Base-by-base conservation (phyloP, 805 yeast genomes). In the Candida piceae region DNA sequence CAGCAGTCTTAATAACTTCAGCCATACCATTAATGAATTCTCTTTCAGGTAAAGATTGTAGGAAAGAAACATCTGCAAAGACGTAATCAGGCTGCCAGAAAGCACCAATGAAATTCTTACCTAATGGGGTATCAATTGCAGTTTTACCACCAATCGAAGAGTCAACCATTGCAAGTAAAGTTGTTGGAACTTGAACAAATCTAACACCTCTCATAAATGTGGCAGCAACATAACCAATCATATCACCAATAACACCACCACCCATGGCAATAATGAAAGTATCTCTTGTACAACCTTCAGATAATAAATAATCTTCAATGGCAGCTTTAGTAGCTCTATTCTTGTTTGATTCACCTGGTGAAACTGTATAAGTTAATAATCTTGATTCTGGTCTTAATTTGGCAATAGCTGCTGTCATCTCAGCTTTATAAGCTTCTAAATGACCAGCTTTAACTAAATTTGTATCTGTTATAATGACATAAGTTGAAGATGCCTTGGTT, bases 141-240 rank as follows among this genome's bases (percentile, higher is more conserved):
- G 98, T 93, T 60, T 93, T 93, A 29, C 98, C 98, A 41, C 98
- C 98, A 50, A 93, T 87, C 4, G 97, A 86, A 9, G 97, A 88
- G 61, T 93, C 98, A 23, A 93, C 98, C 98, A 93, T 93, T 7
- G 98, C 82, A 45, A 93, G 71, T 46, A 93, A 64, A 23, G 96
- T 84, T 6, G 98, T 93, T 38, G 98, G 98, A 20, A 93, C 72
- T 62, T 93, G 98, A 30, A 88, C 80, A 39, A 88, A 87, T 45
- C 96, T 74, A 7, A 93, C 95, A 39, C 98, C 98, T 58, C 98
- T 76, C 98, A 93, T 93, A 61, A 93, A 93, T 2, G 98, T 93
- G 22, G 98, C 90, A n/a, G 98, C 98, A 29, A 93, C 97, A 58
- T 78, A 93, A 4, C 98, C 98, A 48, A 90, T 85, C 98, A 93